These are phyloP conservation scores for Solanum appendiculatum DNA, from an alignment of 257 asterid species.

Conservation along the genomic window DNA sequence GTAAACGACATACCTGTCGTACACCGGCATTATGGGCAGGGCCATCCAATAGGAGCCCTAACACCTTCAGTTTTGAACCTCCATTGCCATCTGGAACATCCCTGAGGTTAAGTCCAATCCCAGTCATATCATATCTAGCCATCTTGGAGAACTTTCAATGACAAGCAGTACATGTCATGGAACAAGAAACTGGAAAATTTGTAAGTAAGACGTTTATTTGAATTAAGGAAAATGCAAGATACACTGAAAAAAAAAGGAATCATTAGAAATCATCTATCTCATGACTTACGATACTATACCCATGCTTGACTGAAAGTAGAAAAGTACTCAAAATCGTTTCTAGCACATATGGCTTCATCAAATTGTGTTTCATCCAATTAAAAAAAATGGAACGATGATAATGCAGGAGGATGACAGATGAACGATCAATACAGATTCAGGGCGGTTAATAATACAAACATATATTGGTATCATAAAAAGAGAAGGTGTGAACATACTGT, in stretches of 20 bases:
- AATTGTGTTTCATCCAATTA: background rate
- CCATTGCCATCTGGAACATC: slow-evolving; percentile 81
- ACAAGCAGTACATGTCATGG: slow-evolving; percentile 54
- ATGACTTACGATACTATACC: background rate
- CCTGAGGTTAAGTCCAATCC: slow-evolving; percentile 88
- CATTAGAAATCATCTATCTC: background rate
- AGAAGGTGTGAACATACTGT: background rate
- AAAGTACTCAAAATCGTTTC: background rate
- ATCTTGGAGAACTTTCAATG: slow-evolving; percentile 86
- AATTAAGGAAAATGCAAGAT: background rate
- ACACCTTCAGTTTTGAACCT: slow-evolving; percentile 64
- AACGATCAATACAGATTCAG: background rate
- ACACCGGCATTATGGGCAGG: slow-evolving; percentile 91
- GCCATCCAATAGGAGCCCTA: slow-evolving; percentile 92
- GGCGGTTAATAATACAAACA: background rate
- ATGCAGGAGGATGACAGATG: background rate
- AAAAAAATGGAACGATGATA: background rate
- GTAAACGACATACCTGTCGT: slow-evolving; percentile 53
- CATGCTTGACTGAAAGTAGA: background rate
- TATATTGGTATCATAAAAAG: background rate
- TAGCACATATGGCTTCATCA: background rate
- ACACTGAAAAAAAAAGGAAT: background rate
- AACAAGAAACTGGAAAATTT: slow-evolving; percentile 58
- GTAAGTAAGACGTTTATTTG: slow-evolving; percentile 21
- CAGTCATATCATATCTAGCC: slow-evolving; percentile 96